Evolutionary conservation across 202 grass and related monocot genomes (phyloP).

Genomic region (Carex sylvatica): DNA sequence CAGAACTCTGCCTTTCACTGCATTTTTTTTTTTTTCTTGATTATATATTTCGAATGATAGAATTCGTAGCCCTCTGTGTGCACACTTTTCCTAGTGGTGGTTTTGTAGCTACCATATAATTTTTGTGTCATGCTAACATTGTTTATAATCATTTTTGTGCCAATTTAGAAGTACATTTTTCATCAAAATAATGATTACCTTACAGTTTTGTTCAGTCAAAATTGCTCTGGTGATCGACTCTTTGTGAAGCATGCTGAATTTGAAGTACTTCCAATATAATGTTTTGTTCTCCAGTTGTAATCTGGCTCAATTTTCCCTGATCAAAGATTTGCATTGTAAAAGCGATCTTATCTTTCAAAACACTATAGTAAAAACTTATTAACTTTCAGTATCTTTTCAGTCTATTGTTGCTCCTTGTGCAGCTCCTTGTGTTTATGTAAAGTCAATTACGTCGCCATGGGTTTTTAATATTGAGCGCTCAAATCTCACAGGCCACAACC

Average conservation of each 20-base stretch:
- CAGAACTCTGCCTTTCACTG: background rate
- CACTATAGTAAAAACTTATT: background rate
- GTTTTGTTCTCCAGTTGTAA: background rate
- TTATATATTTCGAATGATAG: conserved; percentile 8
- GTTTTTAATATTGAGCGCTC: background rate
- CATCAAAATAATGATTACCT: background rate
- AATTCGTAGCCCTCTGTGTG: background rate
- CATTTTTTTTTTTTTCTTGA: conserved; percentile 8
- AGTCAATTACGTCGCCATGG: background rate
- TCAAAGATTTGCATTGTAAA: background rate
- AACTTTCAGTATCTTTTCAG: background rate
- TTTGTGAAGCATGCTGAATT: background rate
- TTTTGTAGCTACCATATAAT: background rate
- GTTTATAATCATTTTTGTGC: background rate
- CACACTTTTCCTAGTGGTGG: background rate
- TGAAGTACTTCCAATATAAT: background rate
- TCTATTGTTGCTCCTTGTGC: background rate
- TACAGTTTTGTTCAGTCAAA: background rate
- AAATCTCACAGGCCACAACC: background rate
- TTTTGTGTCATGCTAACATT: conserved; percentile 12
- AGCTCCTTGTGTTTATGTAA: background rate
- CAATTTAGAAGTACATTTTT: background rate
- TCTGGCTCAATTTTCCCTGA: background rate
- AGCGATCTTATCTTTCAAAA: background rate
- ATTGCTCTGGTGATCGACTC: background rate